These are phyloP conservation scores for Tolypocladium pustulatum DNA, from an alignment of 2,329 filamentous ascomycete species.

Conservation along the genomic window DNA sequence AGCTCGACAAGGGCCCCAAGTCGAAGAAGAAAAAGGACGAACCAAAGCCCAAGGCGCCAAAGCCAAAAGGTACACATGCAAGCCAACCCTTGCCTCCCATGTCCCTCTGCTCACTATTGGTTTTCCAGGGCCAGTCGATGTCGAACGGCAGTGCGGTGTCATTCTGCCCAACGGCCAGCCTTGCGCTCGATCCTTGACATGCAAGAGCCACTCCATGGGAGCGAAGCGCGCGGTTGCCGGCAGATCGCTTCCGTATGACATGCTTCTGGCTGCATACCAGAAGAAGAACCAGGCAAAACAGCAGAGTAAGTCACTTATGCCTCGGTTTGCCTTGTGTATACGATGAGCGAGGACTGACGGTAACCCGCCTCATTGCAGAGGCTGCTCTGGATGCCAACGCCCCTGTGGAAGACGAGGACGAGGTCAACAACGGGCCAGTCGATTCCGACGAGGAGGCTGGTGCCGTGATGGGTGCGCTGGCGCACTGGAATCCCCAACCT, in stretches of 20 bases:
- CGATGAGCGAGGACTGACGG: background rate
- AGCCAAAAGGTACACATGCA: constrained; percentile 57
- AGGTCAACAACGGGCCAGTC: constrained; percentile 67
- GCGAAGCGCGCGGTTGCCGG: constrained; percentile 83
- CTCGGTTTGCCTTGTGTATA: background rate
- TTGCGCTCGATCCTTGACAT: constrained; percentile 81
- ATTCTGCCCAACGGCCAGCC: constrained; percentile 73
- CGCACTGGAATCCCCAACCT: constrained; percentile 68
- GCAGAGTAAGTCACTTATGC: constrained; percentile 57
- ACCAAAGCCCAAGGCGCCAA: constrained; percentile 70
- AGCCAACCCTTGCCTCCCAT: background rate
- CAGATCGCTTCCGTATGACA: constrained; percentile 81
- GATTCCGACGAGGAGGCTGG: constrained; percentile 94
- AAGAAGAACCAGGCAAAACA: constrained; percentile 99
- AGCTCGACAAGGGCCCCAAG: constrained; percentile 74
- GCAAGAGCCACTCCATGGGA: constrained; percentile 93
- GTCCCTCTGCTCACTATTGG: background rate
- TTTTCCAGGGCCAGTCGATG: constrained; percentile 66
- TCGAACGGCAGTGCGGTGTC: constrained; percentile 89
- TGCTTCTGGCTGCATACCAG: constrained; percentile 78
- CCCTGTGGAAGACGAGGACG: constrained; percentile 76
- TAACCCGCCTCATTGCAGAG: constrained; percentile 40
- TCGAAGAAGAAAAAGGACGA: constrained; percentile 95
- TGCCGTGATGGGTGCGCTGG: constrained; percentile 72
- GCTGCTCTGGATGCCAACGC: constrained; percentile 92